These are phyloP conservation scores for Solanum tarijense DNA, from an alignment of 257 asterid genomes.

Conservation along the genomic window DNA sequence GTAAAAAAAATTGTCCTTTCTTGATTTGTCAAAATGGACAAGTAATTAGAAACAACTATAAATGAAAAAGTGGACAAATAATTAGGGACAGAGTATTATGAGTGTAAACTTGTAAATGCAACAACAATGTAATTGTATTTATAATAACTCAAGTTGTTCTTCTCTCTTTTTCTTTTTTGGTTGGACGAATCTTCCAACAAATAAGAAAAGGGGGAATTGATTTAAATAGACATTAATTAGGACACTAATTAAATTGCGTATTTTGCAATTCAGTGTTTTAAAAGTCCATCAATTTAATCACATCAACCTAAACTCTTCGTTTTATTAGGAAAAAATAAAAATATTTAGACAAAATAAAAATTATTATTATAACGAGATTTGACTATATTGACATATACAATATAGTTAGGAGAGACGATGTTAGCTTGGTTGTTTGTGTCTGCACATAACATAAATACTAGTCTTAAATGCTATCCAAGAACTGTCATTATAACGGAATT, in stretches of 20 bases:
- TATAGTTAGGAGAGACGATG: neutral
- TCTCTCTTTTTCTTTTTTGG: neutral
- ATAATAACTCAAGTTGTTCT: neutral
- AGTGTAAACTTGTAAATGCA: neutral
- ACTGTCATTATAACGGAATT: neutral
- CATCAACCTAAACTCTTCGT: neutral
- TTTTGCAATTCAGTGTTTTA: neutral
- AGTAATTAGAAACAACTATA: no score
- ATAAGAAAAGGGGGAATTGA: neutral
- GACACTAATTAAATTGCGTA: neutral
- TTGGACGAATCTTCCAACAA: neutral
- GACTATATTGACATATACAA: no score
- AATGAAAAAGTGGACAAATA: no score
- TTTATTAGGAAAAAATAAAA: neutral
- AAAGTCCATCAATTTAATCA: neutral
- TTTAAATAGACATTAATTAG: neutral
- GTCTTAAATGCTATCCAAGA: neutral
- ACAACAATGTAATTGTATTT: neutral
- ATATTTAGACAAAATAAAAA: rapidly evolving
- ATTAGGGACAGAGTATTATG: neutral
- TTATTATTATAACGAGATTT: no score
- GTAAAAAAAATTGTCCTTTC: no score
- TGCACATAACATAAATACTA: neutral
- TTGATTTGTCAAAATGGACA: no score
- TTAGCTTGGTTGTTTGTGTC: neutral